phyloP scores from a whole-genome alignment of 78 protist species.

The Salpingoeca rosetta region DNA sequence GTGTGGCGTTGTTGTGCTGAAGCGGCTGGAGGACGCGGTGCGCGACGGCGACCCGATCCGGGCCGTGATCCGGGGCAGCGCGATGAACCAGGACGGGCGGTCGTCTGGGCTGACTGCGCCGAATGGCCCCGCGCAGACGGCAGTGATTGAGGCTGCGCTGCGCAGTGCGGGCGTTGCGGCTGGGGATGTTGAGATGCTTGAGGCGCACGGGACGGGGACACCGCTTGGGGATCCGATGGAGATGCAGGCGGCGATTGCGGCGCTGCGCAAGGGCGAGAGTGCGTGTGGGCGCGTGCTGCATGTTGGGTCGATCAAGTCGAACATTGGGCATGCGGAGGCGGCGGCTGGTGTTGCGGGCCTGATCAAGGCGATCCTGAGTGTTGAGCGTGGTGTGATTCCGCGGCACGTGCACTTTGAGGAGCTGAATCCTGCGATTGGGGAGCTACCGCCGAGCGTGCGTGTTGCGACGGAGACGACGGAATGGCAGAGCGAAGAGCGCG shows the following conservation, averaged over 20 bases:
- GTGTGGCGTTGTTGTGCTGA: background rate
- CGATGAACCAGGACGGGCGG: conserved; percentile 1
- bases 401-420: conserved; percentile 3
- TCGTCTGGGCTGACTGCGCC: conserved; percentile 1
- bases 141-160: background rate
- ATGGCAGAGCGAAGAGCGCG: background rate
- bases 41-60: background rate
- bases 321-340: conserved; percentile 6
- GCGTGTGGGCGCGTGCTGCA: background rate
- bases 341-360: conserved; percentile 3
- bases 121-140: conserved; percentile 1
- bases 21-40: background rate
- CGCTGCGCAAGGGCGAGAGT: background rate
- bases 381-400: background rate
- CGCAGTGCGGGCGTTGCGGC: background rate
- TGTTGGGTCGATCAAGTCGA: conserved; percentile 1
- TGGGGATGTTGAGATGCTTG: background rate
- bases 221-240: background rate
- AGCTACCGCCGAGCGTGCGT: background rate
- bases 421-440: background rate
- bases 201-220: background rate
- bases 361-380: background rate
- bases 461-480: background rate
- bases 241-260: background rate
- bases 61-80: background rate